Conservation (phyloP, 768 basidiomycete genomes). For the Tricholomella constricta region DNA sequence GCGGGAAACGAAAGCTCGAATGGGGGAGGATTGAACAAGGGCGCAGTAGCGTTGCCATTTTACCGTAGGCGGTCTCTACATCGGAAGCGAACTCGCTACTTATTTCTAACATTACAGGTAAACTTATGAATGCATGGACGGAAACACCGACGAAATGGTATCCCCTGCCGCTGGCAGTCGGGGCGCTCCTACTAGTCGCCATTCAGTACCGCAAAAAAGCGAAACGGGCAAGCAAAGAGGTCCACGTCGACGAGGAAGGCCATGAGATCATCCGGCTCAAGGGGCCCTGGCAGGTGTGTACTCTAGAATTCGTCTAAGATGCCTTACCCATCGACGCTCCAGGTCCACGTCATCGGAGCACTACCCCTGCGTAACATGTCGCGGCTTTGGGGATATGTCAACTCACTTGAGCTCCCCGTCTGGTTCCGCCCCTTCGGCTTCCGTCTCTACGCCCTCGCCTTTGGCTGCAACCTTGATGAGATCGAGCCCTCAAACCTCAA, state of each 20-base stretch:
- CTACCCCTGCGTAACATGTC: slow-evolving; percentile 93
- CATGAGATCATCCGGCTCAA: slow-evolving; percentile 77
- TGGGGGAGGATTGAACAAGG: slow-evolving; percentile 19
- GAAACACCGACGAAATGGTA: slow-evolving; percentile 95
- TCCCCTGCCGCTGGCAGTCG: slow-evolving; percentile 88
- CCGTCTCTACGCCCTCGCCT: slow-evolving; percentile 81
- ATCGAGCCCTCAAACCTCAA: slow-evolving; percentile 77
- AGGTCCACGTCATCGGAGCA: slow-evolving; percentile 97
- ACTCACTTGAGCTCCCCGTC: slow-evolving; percentile 88
- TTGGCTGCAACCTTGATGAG: slow-evolving; percentile 94
- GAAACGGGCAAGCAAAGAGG: slow-evolving; percentile 54
- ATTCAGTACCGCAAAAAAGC: slow-evolving; percentile 72
- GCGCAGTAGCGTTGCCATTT: slow-evolving; percentile 41
- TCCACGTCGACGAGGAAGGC: slow-evolving; percentile 82
- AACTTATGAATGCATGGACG: slow-evolving; percentile 76
- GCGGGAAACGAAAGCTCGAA: slow-evolving; percentile 28
- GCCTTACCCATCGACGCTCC: background rate
- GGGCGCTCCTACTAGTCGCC: slow-evolving; percentile 82
- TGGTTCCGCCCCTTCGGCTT: slow-evolving; percentile 95
- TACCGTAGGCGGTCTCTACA: slow-evolving; percentile 45
- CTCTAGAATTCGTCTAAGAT: background rate
- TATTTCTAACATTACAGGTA: slow-evolving; percentile 41
- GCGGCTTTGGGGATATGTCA: slow-evolving; percentile 96
- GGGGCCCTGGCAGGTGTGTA: slow-evolving; percentile 89
- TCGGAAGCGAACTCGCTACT: slow-evolving; percentile 6